Base-by-base conservation (phyloP, 768 basidiomycete genomes). In the Mycena chlorophos region DNA sequence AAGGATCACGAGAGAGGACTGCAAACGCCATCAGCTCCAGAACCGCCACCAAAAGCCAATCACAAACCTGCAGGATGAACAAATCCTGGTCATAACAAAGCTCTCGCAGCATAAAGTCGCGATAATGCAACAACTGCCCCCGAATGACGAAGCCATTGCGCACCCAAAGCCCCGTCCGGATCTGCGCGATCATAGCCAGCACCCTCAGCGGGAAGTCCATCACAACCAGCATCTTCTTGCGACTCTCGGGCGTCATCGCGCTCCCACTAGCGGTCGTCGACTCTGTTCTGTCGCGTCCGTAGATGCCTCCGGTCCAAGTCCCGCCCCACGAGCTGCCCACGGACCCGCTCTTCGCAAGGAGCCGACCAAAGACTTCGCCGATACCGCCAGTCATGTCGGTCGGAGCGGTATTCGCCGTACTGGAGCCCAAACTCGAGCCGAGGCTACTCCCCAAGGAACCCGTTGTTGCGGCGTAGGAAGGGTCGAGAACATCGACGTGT, bases 71-170 rank as follows among this genome's bases (percentile, higher is more conserved):
- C 2, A 93, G 77, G 56, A 93, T 79, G 75, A 84, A 91, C 17
- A 94, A 73, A 57, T 94, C 97, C 69, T 98, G 94, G 69, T 99
- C 97, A 67, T 96, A 95, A 65, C 96, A 97, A 5, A 94, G 79
- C 69, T 99, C 97, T 19, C 96, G 88, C 23, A 98, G 84, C 82
- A 91, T 89, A 70, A 93, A 94, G 68, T 98, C 96, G 25, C 94
- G 88, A 69, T 99, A 99, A 68, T 98, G 96, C 50, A 95, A 81
- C 3, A 94, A 78, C 69, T 98, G 97, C 0, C 94, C 94, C 1
- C 96, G 88, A 62, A 98, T 95, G 16, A 89, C 89, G 65, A 94
- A 91, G 3, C 97, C 97, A 63, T 99, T 99, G 51, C 96, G 89
- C 6, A 97, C 95, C 97, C 97, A 99, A 3, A 98, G 79, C 0